Evolutionary conservation across 139 green algal genomes (phyloP), one percentile per base, ranked within the genome.

Genomic region (Picochlorum sp.): DNA sequence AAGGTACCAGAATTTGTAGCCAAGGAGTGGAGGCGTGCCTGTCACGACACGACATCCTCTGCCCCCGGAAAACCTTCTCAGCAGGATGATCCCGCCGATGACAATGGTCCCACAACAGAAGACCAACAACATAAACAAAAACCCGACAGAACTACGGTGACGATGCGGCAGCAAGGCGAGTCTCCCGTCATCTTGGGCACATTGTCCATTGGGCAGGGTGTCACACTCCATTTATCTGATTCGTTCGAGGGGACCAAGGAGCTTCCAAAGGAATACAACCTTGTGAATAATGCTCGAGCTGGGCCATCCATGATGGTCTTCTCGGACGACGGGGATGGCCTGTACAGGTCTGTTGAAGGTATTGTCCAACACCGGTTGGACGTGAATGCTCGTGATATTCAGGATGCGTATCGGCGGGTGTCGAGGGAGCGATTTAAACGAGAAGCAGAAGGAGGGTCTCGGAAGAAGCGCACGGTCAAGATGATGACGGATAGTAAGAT

Each of bases 1-100:
- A 78, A 78, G 71, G 77, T 84, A 31, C 77, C 77, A 10, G 54
- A 66, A 20, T 83, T 81, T 50, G 62, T 84, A 44, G 75, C 77
- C 6, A 61, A 84, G 49, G 64, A 70, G 4, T 84, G 77, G 77
- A 56, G 66, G 21, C 38, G 28, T 18, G 73, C 70, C 9, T 75
- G 69, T 38, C 5, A 20, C 47, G 34, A 14, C 34, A 41, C 34
- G 5, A 13, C 9, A 41, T 3, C 8, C 9, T 41, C 34, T 41
- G 1, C 34, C 2, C 34, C 34, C 8, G 3, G 0, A 41, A 11
- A 41, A 11, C 26, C 26, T 6, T 30, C 26, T 30, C 34, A 41
- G 8, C 34, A 41, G 8, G 34, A 11, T 11, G 34, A 41, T 24
- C 23, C 23, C 23, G 2, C 23, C 23, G 2, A 24, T 41, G 34